phyloP scores from a whole-genome alignment of 2,329 filamentous ascomycete genomes.

The Calonectria crousiana region DNA sequence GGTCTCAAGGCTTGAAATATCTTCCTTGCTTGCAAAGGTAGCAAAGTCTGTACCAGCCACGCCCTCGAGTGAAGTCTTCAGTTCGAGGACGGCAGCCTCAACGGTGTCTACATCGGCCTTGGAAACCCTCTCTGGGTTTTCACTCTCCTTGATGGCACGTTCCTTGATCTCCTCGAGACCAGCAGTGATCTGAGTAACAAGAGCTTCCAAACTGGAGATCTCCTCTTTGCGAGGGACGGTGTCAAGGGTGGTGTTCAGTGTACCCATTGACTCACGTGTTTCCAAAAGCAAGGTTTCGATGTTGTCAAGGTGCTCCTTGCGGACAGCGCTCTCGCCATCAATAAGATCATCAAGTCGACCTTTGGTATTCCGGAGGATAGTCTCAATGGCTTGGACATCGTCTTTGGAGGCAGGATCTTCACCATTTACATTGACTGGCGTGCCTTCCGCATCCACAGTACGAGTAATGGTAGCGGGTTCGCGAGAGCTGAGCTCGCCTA shows the following conservation, averaged over 20 bases:
- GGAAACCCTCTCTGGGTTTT: conserved; percentile 74
- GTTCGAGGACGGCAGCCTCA: conserved; percentile 84
- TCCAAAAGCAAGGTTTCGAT: conserved; percentile 78
- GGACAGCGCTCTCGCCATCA: conserved; percentile 77
- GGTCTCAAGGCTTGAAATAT: conserved; percentile 73
- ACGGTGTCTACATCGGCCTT: conserved; percentile 88
- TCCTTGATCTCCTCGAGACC: conserved; percentile 81
- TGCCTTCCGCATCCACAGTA: conserved; percentile 35
- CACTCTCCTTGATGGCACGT: conserved; percentile 63
- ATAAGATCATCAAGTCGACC: conserved; percentile 85
- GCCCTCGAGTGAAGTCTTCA: conserved; percentile 82
- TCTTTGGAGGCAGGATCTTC: conserved; percentile 69
- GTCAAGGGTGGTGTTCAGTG: conserved; percentile 76
- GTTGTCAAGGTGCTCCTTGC: conserved; percentile 73
- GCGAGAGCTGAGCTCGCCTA: conserved; percentile 57
- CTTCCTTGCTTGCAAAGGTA: conserved; percentile 79
- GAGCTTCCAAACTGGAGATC: conserved; percentile 78
- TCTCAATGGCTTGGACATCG: conserved; percentile 92
- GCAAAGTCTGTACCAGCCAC: conserved; percentile 78
- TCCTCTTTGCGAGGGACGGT: conserved; percentile 83
- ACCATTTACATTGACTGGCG: conserved; percentile 22
- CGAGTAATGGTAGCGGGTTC: conserved; percentile 38
- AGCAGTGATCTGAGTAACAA: conserved; percentile 82
- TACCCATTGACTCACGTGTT: conserved; percentile 78
- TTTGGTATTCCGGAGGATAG: conserved; percentile 89